Evolutionary conservation across 148 eudicot species (phyloP).

Genomic region (Heliamphora exappendiculata): DNA sequence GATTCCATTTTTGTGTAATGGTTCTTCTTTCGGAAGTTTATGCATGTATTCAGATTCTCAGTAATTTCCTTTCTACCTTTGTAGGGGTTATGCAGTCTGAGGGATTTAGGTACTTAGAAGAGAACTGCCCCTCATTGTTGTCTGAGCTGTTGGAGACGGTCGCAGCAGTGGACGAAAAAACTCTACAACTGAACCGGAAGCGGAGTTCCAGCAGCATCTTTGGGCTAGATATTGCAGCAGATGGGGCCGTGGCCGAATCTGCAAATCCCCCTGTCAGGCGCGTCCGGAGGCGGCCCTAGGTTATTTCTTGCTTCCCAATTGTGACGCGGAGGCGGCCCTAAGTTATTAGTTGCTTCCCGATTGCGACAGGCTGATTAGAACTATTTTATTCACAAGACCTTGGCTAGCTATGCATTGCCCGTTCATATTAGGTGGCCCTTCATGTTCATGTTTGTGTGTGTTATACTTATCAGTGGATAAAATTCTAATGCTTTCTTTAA

Average conservation of each 20-base stretch:
- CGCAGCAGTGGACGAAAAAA: constrained; percentile 34
- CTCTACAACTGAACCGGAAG: constrained; percentile 36
- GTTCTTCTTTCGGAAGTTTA: background rate
- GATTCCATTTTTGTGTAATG: background rate
- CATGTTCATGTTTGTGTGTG: background rate
- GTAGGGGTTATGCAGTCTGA: constrained; percentile 79
- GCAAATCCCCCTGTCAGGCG: constrained; percentile 43
- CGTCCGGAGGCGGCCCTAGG: constrained; percentile 45
- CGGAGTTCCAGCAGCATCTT: constrained; percentile 74
- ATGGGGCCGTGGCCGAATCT: constrained; percentile 37
- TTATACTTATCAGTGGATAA: background rate
- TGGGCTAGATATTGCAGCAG: constrained; percentile 53
- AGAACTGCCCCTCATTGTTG: constrained; percentile 27
- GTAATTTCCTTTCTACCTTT: constrained; percentile 8
- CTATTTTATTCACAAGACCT: background rate
- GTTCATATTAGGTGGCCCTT: constrained; percentile 2
- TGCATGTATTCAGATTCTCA: background rate
- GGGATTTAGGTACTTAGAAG: constrained; percentile 61
- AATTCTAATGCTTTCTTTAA: background rate
- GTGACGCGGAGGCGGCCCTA: too few species aligned
- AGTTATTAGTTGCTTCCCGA: background rate
- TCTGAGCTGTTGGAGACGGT: constrained; percentile 22
- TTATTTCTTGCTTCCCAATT: background rate
- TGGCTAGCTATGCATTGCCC: constrained; percentile 7
- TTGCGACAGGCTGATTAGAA: background rate